Evolutionary conservation across 495 filamentous ascomycete species (phyloP), one percentile per base, ranked within the genome.

Genomic region (Xylaria castorea): DNA sequence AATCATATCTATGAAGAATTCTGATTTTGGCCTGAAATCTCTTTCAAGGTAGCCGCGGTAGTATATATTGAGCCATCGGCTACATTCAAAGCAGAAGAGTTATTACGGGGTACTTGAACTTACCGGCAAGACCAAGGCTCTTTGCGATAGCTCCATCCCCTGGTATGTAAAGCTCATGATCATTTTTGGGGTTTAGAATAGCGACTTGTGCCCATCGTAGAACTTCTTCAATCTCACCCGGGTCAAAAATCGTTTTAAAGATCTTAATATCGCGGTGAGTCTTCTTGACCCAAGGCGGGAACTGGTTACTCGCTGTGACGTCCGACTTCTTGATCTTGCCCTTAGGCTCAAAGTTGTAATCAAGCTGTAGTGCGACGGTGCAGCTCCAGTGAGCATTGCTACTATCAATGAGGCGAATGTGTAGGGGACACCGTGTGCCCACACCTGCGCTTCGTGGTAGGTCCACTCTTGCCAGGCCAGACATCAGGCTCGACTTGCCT

Each of bases 401-500:
- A 0, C 87, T 86, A 40, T 75, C 73, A 36, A 78, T 80, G 0
- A 93, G 83, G n/a, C 91, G 91, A 67, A 97, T 94, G 68, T 94
- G 91, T 58, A 94, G 83, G 0, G 93, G 93, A 69, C 92, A 95
- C 0, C 92, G 80, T 0, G 94, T 97, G 75, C 94, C 96, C 0
- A 90, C 92, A 0, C 90, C 92, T 0, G 86, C 84, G 70, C 85
- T 87, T 3, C 92, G 84, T 0, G 94, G 94, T 0, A 95, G 87
- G 64, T 89, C 89, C 62, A 97, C 91, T n/a, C 90, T 92, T 1
- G 91, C 90, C 44, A 96, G 90, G 0, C 90, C 92, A 38, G 94
- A 92, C 79, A 97, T 93, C 0, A 97, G 80, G 3, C 91, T 94
- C 4, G 88, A 91, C 74, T 97, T 97, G 0, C 94, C 94, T 0